Conservation (phyloP, 306 rosid genomes). For the Ammopiptanthus mongolicus region DNA sequence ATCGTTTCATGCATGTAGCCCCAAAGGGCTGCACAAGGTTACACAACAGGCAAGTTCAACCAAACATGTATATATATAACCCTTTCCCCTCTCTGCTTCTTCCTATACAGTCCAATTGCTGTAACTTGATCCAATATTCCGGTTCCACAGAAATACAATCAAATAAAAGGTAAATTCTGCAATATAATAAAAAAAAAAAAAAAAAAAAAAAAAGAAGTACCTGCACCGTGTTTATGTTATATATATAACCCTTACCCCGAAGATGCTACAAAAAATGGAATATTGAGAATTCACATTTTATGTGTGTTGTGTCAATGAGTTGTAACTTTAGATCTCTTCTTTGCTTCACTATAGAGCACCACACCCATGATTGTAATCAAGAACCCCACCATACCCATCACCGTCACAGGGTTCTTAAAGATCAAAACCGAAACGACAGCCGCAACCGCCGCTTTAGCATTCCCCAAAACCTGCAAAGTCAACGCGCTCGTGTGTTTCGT, state of each 20-base stretch:
- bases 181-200: not conserved
- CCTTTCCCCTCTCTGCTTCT: not conserved
- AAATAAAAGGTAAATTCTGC: slow-evolving; percentile 15
- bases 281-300: not conserved
- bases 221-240: not conserved
- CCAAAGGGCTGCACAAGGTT: slow-evolving; percentile 8
- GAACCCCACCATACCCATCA: slow-evolving; percentile 81
- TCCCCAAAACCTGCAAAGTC: slow-evolving; percentile 88
- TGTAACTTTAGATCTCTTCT: slow-evolving; percentile 73
- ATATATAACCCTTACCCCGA: too few relatives aligned
- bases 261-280: too few relatives aligned
- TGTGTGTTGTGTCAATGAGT: slow-evolving; percentile 30
- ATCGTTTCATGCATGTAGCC: slow-evolving; percentile 18
- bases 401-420: slow-evolving; percentile 79
- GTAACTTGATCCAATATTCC: slow-evolving; percentile 5
- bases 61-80: too few relatives aligned
- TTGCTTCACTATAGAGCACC: slow-evolving; percentile 88
- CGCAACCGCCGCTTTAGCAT: slow-evolving; percentile 89
- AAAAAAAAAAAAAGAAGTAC: not conserved
- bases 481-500: slow-evolving; percentile 91
- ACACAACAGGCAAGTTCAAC: slow-evolving; percentile 3
- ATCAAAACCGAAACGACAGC: slow-evolving; percentile 91
- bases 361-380: slow-evolving; percentile 82
- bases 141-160: not conserved
- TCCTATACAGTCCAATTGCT: slow-evolving; percentile 37